Percentiles rank a stretch among this genome's conserved stretches.
phyloP scores from a whole-genome alignment of 768 basidiomycete genomes.

The Astraeus odoratus region DNA sequence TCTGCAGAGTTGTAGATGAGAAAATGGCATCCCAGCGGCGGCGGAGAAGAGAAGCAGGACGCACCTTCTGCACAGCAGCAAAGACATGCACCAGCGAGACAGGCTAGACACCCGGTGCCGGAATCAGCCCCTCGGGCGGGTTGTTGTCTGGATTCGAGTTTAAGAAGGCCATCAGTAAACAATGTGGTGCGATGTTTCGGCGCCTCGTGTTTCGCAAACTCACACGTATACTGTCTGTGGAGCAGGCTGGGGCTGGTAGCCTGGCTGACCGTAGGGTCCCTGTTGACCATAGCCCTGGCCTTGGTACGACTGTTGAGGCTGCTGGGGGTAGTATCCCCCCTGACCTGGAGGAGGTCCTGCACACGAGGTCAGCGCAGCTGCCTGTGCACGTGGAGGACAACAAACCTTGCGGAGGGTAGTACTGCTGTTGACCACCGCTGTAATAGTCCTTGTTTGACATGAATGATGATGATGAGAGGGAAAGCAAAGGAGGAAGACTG shows the following conservation, averaged over 20 bases:
- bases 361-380: constrained; percentile 2
- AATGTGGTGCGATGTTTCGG: neutral
- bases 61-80: constrained; percentile 49
- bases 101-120: constrained; percentile 36
- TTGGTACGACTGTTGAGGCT: constrained; percentile 67
- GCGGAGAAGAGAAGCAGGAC: constrained; percentile 16
- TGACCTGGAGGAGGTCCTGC: constrained; percentile 52
- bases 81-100: constrained; percentile 39
- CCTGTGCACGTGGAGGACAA: neutral
- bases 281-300: constrained; percentile 36
- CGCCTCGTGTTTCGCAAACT: constrained; percentile 23
- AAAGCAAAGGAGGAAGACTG: constrained; percentile 7
- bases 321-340: constrained; percentile 68
- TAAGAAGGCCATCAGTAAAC: neutral
- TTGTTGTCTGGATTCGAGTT: constrained; percentile 31
- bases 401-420: constrained; percentile 49
- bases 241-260: constrained; percentile 56
- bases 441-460: constrained; percentile 81
- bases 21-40: constrained; percentile 25
- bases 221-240: constrained; percentile 82
- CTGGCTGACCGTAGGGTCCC: constrained; percentile 30
- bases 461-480: too few species aligned
- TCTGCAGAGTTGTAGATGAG: constrained; percentile 33
- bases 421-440: constrained; percentile 44
- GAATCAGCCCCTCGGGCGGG: constrained; percentile 25